These are phyloP conservation scores for Candida easanensis DNA, from an alignment of 805 yeast genomes.

Conservation along the genomic window DNA sequence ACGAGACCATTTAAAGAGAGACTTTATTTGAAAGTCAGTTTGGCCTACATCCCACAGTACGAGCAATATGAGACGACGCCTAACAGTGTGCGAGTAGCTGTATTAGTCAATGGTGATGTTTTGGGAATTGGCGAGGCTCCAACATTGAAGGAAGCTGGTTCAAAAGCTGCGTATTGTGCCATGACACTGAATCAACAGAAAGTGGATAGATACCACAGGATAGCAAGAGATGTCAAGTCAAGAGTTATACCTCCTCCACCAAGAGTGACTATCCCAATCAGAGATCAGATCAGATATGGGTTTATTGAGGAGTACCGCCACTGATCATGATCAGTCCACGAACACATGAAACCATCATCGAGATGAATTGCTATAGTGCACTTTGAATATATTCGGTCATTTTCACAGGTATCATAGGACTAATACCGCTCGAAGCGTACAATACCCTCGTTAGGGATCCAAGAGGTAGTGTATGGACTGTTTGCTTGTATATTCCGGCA, in stretches of 20 bases:
- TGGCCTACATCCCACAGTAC: neutral
- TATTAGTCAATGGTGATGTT: conserved; percentile 59
- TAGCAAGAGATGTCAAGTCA: neutral
- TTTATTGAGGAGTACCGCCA: neutral
- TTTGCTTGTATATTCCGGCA: too few relatives aligned
- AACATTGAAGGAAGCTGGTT: conserved; percentile 68
- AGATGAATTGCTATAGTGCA: too few relatives aligned
- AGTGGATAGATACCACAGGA: neutral
- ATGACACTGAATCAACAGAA: neutral
- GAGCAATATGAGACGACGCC: neutral
- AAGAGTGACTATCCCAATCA: neutral
- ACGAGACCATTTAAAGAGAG: neutral
- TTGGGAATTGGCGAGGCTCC: conserved; percentile 67
- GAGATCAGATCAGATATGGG: neutral
- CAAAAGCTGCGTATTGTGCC: conserved; percentile 78
- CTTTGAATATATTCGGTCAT: too few relatives aligned
- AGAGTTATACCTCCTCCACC: neutral
- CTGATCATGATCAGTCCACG: neutral
- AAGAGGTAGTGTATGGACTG: too few relatives aligned
- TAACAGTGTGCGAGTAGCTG: conserved; percentile 43
- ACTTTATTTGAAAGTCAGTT: neutral
- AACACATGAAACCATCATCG: too few relatives aligned
- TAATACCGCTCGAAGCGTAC: too few relatives aligned
- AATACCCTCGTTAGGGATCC: too few relatives aligned
- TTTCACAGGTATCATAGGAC: too few relatives aligned